Evolutionary conservation across 306 rosid genomes (phyloP), one percentile per base, ranked within the genome.

Genomic region (Abrus pulchellus): DNA sequence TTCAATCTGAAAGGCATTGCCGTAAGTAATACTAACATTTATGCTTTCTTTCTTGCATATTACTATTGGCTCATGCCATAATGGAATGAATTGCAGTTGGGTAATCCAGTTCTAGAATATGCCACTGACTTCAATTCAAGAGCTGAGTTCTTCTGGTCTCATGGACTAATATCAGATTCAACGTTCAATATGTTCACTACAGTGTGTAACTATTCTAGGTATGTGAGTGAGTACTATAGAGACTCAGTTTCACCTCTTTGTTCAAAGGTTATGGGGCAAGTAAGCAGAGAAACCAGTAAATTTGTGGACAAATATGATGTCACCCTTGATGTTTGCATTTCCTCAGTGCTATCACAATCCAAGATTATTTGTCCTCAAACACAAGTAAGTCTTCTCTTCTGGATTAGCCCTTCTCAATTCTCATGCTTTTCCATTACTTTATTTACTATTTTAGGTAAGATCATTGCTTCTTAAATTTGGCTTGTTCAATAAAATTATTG

Each of bases 261-360:
- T 73, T 84, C 89, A 49, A 80, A 62, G 70, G 97, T 93, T 52
- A 85, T 90, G 90, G 88, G 79, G 13, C 89, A 67, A 86, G 97
- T 93, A 54, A 87, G 83, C 85, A 82, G 10, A 78, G 95, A 93
- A 81, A 93, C 96, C 14, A 93, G 97, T 82, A 91, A 87, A 57
- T 90, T 89, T 83, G 93, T 91, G 80, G 95, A 91, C 81, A 89
- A 87, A 34, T 89, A 91, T 36, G 93, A 89, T 86, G 95, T 91
- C 29, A 89, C 97, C 6, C 94, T 93, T 70, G 95, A 93, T 84
- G 92, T 90, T 71, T 93, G 96, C 72, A 88, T 93, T 59, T 83
- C 95, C 33, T 89, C 94, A 5, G 89, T 89, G 72, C 75, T 89
- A 72, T 89, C 92, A 52, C 94, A 93, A 71, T 86, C 94, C 14